phyloP scores from a whole-genome alignment of 805 yeast species.

The Candida boidinii region DNA sequence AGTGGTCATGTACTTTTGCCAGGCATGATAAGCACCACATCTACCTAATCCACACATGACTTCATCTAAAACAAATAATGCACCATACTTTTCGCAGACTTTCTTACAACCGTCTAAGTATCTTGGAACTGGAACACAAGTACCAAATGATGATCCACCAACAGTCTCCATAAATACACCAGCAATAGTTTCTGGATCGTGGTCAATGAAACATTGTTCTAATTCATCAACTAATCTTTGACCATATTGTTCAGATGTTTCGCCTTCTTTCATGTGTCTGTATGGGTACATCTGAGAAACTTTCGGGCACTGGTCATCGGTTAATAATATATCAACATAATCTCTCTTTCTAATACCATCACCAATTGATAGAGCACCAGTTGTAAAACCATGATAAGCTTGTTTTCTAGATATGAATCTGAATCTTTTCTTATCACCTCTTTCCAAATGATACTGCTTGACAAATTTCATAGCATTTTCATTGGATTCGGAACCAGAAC shows the following conservation, averaged over 20 bases:
- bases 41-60: slow-evolving; percentile 54
- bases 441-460: slow-evolving; percentile 34
- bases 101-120: slow-evolving; percentile 37
- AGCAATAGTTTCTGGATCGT: slow-evolving; percentile 35
- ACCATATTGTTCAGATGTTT: slow-evolving; percentile 31
- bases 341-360: slow-evolving; percentile 26
- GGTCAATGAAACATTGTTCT: slow-evolving; percentile 31
- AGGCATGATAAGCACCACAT: slow-evolving; percentile 37
- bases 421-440: slow-evolving; percentile 28
- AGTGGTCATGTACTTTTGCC: slow-evolving; percentile 33
- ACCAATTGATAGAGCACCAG: slow-evolving; percentile 35
- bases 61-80: slow-evolving; percentile 42
- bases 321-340: slow-evolving; percentile 21
- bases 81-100: slow-evolving; percentile 43
- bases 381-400: slow-evolving; percentile 42
- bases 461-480: slow-evolving; percentile 74
- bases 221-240: slow-evolving; percentile 29
- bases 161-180: slow-evolving; percentile 38
- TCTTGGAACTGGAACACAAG: slow-evolving; percentile 35
- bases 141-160: slow-evolving; percentile 38
- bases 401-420: slow-evolving; percentile 34
- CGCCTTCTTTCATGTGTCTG: slow-evolving; percentile 21
- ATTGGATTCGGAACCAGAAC: slow-evolving; percentile 71
- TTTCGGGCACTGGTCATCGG: slow-evolving; percentile 19
- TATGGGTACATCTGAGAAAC: slow-evolving; percentile 26